Conservation (phyloP, 352 stramenopile species). For the Labyrinthula sp. region DNA sequence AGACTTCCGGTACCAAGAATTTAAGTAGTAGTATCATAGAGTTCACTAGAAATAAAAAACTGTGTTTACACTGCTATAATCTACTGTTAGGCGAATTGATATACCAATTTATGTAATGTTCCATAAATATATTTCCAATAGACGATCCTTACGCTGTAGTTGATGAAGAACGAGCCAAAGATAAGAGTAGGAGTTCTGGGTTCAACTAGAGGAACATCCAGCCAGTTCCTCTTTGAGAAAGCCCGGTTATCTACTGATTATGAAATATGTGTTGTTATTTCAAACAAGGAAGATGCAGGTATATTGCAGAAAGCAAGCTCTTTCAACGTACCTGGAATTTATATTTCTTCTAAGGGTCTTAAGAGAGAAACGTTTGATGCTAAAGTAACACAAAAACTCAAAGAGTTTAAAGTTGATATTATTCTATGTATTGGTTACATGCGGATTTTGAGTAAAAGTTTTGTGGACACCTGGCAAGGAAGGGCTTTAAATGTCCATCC, state of each 20-base stretch:
- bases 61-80: too few relatives aligned
- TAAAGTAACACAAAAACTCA: constrained; percentile 69
- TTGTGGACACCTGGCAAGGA: constrained; percentile 65
- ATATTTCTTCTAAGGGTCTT: constrained; percentile 33
- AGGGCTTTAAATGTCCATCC: constrained; percentile 91
- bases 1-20: too few relatives aligned
- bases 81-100: too few relatives aligned
- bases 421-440: constrained; percentile 98
- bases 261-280: constrained; percentile 83
- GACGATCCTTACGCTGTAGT: too few relatives aligned
- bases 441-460: constrained; percentile 83
- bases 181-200: constrained; percentile 87
- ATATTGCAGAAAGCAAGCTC: constrained; percentile 76
- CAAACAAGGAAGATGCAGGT: constrained; percentile 67
- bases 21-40: too few relatives aligned
- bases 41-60: too few relatives aligned
- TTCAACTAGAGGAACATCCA: constrained; percentile 72
- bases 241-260: constrained; percentile 66
- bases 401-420: constrained; percentile 73
- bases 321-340: constrained; percentile 43
- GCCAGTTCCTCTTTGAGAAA: constrained; percentile 53
- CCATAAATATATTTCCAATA: too few relatives aligned
- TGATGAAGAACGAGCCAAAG: too few relatives aligned
- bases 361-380: constrained; percentile 78
- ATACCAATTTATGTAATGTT: too few relatives aligned